Conservation (phyloP, 1,139 yeast species). For the Candida sp. region DNA sequence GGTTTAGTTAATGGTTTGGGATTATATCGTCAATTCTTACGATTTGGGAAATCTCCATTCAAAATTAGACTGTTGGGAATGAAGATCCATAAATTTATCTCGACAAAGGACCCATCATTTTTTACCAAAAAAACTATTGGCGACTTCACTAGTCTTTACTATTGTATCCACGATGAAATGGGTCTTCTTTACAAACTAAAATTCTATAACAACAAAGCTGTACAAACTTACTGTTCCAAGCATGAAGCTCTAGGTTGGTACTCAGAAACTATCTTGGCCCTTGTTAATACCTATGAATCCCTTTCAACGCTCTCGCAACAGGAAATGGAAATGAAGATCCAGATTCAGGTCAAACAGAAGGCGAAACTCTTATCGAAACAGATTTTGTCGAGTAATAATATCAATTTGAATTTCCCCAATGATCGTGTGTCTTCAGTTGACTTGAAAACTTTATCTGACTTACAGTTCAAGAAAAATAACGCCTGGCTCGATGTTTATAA, state of each 20-base stretch:
- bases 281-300: slow-evolving; percentile 44
- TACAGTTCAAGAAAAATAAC: slow-evolving; percentile 37
- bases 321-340: slow-evolving; percentile 40
- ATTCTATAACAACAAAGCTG: slow-evolving; percentile 36
- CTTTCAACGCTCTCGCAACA: slow-evolving; percentile 37
- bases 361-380: slow-evolving; percentile 37
- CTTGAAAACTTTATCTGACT: slow-evolving; percentile 22
- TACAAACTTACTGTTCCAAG: slow-evolving; percentile 35
- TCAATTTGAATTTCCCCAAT: slow-evolving; percentile 3
- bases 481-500: slow-evolving; percentile 41
- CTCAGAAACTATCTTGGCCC: slow-evolving; percentile 52
- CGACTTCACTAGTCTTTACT: slow-evolving; percentile 53
- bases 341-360: slow-evolving; percentile 36
- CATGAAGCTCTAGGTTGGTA: slow-evolving; percentile 69
- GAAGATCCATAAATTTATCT: slow-evolving; percentile 15
- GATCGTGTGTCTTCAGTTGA: slow-evolving; percentile 14
- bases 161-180: slow-evolving; percentile 61
- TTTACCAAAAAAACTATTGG: slow-evolving; percentile 41
- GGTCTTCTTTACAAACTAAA: slow-evolving; percentile 52
- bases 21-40: slow-evolving; percentile 61
- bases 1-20: slow-evolving; percentile 52
- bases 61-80: slow-evolving; percentile 31
- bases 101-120: slow-evolving; percentile 20
- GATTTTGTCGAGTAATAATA: slow-evolving; percentile 21
- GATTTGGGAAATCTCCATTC: slow-evolving; percentile 74